Conservation (phyloP, 2,329 filamentous ascomycete species). For the Dactylellina sp. region DNA sequence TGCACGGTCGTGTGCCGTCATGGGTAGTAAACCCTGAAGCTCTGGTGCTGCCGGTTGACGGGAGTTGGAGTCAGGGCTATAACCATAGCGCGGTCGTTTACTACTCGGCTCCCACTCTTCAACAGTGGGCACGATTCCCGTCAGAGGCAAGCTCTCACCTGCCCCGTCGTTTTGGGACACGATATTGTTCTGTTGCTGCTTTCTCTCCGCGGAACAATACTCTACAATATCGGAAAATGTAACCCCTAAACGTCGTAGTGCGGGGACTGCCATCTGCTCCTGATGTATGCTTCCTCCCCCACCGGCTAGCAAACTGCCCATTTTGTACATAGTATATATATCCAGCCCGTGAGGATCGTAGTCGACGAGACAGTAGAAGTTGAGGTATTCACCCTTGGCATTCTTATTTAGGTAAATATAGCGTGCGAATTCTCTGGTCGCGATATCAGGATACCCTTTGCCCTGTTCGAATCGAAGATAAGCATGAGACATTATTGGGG, state of each 20-base stretch:
- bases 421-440: conserved; percentile 74
- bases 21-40: conserved; percentile 33
- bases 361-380: conserved; percentile 76
- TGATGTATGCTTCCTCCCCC: conserved; percentile 66
- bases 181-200: neutral
- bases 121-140: neutral
- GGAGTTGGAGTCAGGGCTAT: neutral
- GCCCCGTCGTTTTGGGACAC: conserved; percentile 12
- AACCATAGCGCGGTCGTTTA: conserved; percentile 30
- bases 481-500: conserved; percentile 7
- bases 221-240: conserved; percentile 49
- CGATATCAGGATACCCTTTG: conserved; percentile 84
- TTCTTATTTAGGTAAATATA: conserved; percentile 67
- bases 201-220: conserved; percentile 24
- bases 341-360: conserved; percentile 80
- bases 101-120: conserved; percentile 17
- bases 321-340: conserved; percentile 79
- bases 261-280: conserved; percentile 42
- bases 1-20: conserved; percentile 46
- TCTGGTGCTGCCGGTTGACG: conserved; percentile 4
- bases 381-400: conserved; percentile 64
- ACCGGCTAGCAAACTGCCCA: conserved; percentile 74
- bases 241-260: conserved; percentile 35
- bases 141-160: neutral
- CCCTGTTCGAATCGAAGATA: conserved; percentile 67